Conservation (phyloP, 345 rosid species). For the Euclidium syriacum region DNA sequence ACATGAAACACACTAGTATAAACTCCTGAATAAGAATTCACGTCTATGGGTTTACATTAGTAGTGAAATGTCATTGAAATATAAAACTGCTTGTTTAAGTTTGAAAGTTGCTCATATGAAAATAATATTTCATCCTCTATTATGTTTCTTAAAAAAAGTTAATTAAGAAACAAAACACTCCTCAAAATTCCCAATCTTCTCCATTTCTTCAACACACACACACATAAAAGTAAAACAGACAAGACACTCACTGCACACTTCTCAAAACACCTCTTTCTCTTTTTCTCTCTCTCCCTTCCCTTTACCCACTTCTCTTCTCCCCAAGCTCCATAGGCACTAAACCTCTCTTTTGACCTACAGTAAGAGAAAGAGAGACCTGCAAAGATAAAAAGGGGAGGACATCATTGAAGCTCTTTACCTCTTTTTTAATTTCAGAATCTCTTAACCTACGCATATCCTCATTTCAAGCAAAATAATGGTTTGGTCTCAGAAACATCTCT, state of each 20-base stretch:
- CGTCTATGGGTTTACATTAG: no score
- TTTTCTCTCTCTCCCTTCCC: not conserved
- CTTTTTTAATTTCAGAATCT: conserved; percentile 8
- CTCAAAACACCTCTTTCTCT: conserved; percentile 18
- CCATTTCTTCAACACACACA: conserved; percentile 25
- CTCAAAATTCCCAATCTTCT: conserved; percentile 20
- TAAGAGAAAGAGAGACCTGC: conserved; percentile 8
- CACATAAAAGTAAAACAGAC: conserved; percentile 23
- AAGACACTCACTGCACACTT: conserved; percentile 30
- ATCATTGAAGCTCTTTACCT: conserved; percentile 28
- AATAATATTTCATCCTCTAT: not conserved
- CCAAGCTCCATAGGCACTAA: conserved; percentile 29
- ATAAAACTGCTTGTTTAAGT: not conserved
- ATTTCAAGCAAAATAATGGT: conserved; percentile 11
- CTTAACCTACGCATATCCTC: conserved; percentile 7
- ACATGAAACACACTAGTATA: no score
- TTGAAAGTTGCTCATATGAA: not conserved
- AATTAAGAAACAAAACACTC: not conserved
- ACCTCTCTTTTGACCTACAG: conserved; percentile 31
- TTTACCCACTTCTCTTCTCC: conserved; percentile 17
- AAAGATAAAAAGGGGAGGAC: conserved; percentile 35
- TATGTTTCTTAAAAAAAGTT: not conserved
- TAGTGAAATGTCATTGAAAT: conserved; percentile 1
- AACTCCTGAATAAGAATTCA: no score
- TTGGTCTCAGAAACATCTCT: conserved; percentile 16